A percentile compares a stretch with the other conserved stretches of the same genome.
phyloP scores from a whole-genome alignment of 1,284 basidiomycete genomes.

The Cryptococcus sp. region DNA sequence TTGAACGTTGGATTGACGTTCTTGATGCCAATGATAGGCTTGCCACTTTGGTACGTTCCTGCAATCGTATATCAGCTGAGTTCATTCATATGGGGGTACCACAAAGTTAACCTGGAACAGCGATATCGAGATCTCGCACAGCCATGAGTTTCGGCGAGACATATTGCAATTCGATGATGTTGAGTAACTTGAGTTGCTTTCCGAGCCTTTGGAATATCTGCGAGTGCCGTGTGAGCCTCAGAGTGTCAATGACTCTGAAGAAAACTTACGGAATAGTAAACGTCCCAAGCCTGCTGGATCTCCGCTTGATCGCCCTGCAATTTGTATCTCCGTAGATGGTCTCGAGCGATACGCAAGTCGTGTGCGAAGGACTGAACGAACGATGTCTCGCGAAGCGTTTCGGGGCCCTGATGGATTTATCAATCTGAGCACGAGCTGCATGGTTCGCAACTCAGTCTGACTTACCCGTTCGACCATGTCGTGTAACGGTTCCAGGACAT shows the following conservation, averaged over 20 bases:
- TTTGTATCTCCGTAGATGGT: constrained; percentile 85
- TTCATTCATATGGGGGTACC: no score
- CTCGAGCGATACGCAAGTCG: constrained; percentile 91
- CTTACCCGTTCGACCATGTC: constrained; percentile 85
- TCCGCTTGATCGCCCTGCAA: constrained; percentile 85
- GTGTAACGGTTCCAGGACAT: constrained; percentile 88
- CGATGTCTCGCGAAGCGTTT: constrained; percentile 91
- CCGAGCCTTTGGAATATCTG: constrained; percentile 96
- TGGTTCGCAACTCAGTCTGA: constrained; percentile 8
- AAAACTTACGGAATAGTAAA: constrained; percentile 75
- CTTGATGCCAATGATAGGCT: constrained; percentile 78
- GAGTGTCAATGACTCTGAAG: neutral
- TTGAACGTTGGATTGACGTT: constrained; percentile 83
- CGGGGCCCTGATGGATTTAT: constrained; percentile 67
- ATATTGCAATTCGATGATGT: constrained; percentile 93
- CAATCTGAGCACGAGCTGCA: neutral
- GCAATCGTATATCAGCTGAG: constrained; percentile 1
- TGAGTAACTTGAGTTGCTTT: constrained; percentile 87
- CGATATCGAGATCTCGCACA: constrained; percentile 85
- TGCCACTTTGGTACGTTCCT: constrained; percentile 93
- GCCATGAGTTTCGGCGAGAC: constrained; percentile 92
- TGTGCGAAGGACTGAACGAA: constrained; percentile 94
- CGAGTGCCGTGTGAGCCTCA: constrained; percentile 1
- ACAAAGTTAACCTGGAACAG: constrained; percentile 78
- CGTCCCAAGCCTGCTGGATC: constrained; percentile 98